Evolutionary conservation across 768 basidiomycete species (phyloP).

Genomic region (Russula virescens): DNA sequence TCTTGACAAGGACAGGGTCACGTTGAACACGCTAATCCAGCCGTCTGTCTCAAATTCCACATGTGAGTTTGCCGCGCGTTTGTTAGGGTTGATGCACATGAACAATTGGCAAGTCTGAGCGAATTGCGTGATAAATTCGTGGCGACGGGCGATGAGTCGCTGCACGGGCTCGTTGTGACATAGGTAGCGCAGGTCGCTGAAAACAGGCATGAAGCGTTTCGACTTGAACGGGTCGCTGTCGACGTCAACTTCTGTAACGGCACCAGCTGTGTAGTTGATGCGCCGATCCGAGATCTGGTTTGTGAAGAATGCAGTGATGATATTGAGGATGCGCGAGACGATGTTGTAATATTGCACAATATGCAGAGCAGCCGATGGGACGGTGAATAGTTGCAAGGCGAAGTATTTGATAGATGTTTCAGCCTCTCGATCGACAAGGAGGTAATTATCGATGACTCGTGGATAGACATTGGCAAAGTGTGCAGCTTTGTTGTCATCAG

Average conservation of each 20-base stretch:
- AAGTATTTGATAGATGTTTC: conserved; percentile 95
- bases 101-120: conserved; percentile 80
- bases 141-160: conserved; percentile 63
- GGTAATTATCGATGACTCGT: conserved; percentile 82
- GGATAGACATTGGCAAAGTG: conserved; percentile 85
- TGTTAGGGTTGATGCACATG: conserved; percentile 90
- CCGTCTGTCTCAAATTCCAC: conserved; percentile 96
- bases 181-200: conserved; percentile 83
- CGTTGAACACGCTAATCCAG: conserved; percentile 96
- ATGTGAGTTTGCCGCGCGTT: conserved; percentile 72
- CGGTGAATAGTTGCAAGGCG: conserved; percentile 87
- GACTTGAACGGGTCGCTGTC: conserved; percentile 87
- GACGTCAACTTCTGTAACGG: conserved; percentile 51
- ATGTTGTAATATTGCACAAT: conserved; percentile 71
- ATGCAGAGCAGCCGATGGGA: conserved; percentile 76
- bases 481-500: conserved; percentile 46
- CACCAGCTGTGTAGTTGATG: conserved; percentile 41
- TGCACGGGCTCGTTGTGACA: conserved; percentile 80
- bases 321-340: conserved; percentile 67
- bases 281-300: conserved; percentile 76
- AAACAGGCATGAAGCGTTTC: conserved; percentile 94
- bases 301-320: conserved; percentile 90
- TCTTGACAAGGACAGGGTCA: conserved; percentile 83
- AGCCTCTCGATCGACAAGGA: conserved; percentile 88
- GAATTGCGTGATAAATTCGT: conserved; percentile 63